Evolutionary conservation across 1,139 yeast species (phyloP).

Genomic region (Kazachstania sp.): DNA sequence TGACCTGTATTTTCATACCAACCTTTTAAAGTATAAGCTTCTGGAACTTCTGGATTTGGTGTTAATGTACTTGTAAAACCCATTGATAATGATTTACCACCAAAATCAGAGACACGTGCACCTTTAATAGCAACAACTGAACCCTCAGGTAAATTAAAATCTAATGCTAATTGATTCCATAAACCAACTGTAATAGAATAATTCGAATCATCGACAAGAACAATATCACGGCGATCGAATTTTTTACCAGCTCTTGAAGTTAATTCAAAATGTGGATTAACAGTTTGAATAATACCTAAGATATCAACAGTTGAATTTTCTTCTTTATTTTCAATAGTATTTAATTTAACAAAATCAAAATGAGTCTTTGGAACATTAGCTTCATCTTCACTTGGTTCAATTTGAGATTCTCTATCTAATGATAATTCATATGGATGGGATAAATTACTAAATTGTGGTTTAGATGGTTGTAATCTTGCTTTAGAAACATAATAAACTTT

Average conservation of each 20-base stretch:
- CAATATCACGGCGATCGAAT: slow-evolving; percentile 82
- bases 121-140: slow-evolving; percentile 90
- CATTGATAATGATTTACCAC: slow-evolving; percentile 77
- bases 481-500: slow-evolving; percentile 78
- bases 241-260: slow-evolving; percentile 93
- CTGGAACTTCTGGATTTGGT: slow-evolving; percentile 81
- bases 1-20: slow-evolving; percentile 87
- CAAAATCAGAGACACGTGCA: slow-evolving; percentile 80
- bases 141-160: slow-evolving; percentile 66
- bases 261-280: slow-evolving; percentile 66
- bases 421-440: slow-evolving; percentile 82
- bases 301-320: slow-evolving; percentile 73
- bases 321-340: slow-evolving; percentile 57
- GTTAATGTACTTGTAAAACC: slow-evolving; percentile 69
- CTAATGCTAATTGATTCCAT: slow-evolving; percentile 84
- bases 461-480: slow-evolving; percentile 75
- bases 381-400: slow-evolving; percentile 63
- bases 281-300: slow-evolving; percentile 73
- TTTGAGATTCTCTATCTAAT: slow-evolving; percentile 69
- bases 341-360: slow-evolving; percentile 67
- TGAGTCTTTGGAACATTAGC: slow-evolving; percentile 67
- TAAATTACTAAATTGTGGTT: slow-evolving; percentile 77
- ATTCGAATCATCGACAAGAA: slow-evolving; percentile 78
- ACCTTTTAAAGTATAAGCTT: slow-evolving; percentile 80
- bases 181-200: slow-evolving; percentile 71